Conservation (phyloP, 352 stramenopile genomes). For the Elongisporangium senticosum region DNA sequence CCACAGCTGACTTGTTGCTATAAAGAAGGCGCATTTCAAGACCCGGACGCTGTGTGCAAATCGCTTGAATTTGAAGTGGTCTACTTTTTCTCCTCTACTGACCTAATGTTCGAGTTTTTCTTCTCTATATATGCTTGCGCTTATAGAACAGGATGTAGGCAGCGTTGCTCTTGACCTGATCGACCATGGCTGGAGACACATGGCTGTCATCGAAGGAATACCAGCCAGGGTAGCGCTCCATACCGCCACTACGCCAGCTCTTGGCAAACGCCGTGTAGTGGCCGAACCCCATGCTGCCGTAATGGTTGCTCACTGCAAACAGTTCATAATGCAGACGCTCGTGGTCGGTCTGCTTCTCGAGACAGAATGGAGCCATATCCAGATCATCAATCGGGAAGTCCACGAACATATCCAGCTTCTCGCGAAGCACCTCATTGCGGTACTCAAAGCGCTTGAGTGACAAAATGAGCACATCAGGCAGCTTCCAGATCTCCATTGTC, state of each 20-base stretch:
- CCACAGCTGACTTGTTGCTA: no score
- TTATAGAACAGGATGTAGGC: conserved; percentile 91
- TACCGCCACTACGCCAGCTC: conserved; percentile 53
- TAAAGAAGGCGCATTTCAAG: neutral
- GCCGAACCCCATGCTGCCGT: conserved; percentile 84
- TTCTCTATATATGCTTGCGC: conserved; percentile 30
- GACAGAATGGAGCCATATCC: conserved; percentile 77
- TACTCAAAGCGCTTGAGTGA: conserved; percentile 89
- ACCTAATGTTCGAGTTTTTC: no score
- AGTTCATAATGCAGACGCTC: conserved; percentile 72
- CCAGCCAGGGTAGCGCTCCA: conserved; percentile 60
- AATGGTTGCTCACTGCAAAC: conserved; percentile 89
- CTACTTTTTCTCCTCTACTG: neutral
- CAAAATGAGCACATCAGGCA: conserved; percentile 79
- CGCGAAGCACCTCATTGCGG: conserved; percentile 69
- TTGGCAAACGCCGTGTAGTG: conserved; percentile 88
- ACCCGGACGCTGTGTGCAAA: neutral
- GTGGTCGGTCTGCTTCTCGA: conserved; percentile 38
- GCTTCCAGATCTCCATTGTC: conserved; percentile 76
- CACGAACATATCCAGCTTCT: conserved; percentile 82
- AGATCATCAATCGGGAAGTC: conserved; percentile 84
- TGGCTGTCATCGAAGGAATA: conserved; percentile 84
- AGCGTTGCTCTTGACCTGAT: conserved; percentile 71
- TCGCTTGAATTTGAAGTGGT: neutral
- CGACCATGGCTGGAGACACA: conserved; percentile 44